Evolutionary conservation across 495 filamentous ascomycete genomes (phyloP), one percentile per base, ranked within the genome.

Genomic region (Tuber aestivum): DNA sequence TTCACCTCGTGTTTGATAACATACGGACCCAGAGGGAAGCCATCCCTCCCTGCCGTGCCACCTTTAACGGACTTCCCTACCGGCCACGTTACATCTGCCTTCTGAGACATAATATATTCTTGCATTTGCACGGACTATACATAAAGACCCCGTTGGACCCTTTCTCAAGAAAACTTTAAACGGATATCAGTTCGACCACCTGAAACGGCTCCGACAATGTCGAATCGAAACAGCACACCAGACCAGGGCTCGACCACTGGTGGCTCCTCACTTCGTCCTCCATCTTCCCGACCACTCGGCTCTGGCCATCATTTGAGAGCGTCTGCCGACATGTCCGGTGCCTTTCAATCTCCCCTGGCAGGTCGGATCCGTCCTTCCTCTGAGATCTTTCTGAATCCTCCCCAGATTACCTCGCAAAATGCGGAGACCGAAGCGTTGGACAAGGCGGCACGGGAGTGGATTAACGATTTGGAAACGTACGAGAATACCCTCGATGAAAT

Each of bases 401-500:
- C 82, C 37, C 79, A 79, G 69, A 81, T 83, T 40, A 82, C 80
- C 42, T 78, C 81, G 35, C 81, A 83, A 74, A 83, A 83, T 77
- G 85, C 89, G 23, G 94, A 97, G 75, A 82, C 84, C 68, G 95
- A 98, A 85, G 90, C 92, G 35, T 88, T 93, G 84, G 96, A 98
- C 81, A 94, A 94, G 85, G 92, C 94, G 45, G 94, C 95, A 70
- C 94, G 97, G 85, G 94, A 99, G 83, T 99, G 96, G 95, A 94
- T 99, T 72, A 93, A 95, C 50, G 95, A 99, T 81, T 97, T 99
- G 80, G 95, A 99, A 82, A 95, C 97, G 83, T 97, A 97, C 80
- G 95, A 99, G 87, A 96, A 89, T 69, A 99, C 95, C 6, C 85
- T 99, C 81, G 96, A 98, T 84, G 95, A 99, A 84, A 99, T 99